Percentiles rank a stretch among this genome's conserved stretches.
These are phyloP conservation scores for Penicillium robsamsonii DNA, from an alignment of 495 filamentous ascomycete genomes.

Conservation along the genomic window DNA sequence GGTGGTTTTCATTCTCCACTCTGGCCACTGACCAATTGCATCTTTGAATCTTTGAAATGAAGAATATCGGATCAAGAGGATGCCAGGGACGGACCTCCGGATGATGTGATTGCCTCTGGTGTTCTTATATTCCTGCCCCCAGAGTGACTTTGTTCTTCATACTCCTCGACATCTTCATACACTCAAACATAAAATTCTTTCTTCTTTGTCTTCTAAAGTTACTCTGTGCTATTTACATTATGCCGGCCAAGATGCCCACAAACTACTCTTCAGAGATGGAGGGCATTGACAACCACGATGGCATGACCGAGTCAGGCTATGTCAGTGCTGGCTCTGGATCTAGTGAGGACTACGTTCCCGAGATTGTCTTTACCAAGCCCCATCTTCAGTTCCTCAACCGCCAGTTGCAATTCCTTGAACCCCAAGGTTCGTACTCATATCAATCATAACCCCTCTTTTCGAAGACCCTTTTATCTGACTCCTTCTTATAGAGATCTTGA, in stretches of 20 bases:
- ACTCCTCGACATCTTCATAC: constrained; percentile 9
- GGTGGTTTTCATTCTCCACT: neutral
- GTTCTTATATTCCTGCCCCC: constrained; percentile 30
- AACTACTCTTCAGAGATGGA: constrained; percentile 44
- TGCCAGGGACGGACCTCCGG: constrained; percentile 26
- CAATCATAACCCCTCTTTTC: constrained; percentile 11
- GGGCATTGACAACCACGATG: constrained; percentile 35
- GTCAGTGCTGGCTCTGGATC: constrained; percentile 67
- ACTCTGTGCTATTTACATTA: constrained; percentile 21
- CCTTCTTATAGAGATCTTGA: constrained; percentile 66
- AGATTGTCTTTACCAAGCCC: constrained; percentile 80
- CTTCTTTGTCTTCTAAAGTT: constrained; percentile 5
- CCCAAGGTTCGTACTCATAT: constrained; percentile 53
- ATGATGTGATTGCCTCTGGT: constrained; percentile 40
- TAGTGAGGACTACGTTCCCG: constrained; percentile 63
- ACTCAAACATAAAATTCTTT: constrained; percentile 11
- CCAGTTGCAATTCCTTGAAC: constrained; percentile 78
- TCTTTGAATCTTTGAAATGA: neutral
- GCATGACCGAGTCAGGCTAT: constrained; percentile 79
- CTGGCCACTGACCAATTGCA: neutral
- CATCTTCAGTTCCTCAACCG: constrained; percentile 89
- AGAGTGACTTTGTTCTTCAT: constrained; percentile 23
- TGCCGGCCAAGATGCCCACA: constrained; percentile 42
- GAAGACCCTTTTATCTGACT: constrained; percentile 23
- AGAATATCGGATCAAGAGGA: constrained; percentile 22